Percentiles rank a stretch among this genome's conserved stretches.
Evolutionary conservation across 2,329 filamentous ascomycete genomes (phyloP).

Genomic region (Ceratocystis albifundus): DNA sequence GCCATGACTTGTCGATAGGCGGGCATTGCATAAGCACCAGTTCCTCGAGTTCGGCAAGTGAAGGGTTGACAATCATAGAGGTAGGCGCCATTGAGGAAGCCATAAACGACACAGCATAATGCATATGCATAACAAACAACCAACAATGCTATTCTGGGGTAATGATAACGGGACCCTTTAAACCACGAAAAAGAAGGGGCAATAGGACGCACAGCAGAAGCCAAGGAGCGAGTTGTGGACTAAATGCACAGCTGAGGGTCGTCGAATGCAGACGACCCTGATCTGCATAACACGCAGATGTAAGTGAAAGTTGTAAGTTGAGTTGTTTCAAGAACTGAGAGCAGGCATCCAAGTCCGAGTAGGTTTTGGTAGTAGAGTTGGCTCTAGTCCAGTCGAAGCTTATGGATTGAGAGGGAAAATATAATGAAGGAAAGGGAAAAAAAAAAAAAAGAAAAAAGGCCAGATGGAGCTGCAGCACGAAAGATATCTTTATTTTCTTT

Average conservation of each 20-base stretch:
- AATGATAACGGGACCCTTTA: background rate
- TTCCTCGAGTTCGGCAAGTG: slow-evolving; percentile 22
- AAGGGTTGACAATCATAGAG: slow-evolving; percentile 19
- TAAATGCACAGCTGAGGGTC: background rate
- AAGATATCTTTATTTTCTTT: too few species aligned
- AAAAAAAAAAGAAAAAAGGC: too few species aligned
- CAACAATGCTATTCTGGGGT: background rate
- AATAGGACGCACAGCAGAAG: background rate
- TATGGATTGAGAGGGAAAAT: background rate
- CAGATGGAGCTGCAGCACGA: too few species aligned
- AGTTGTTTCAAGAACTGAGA: background rate
- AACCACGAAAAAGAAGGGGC: background rate
- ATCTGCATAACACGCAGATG: background rate
- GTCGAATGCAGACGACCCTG: background rate
- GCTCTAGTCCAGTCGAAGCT: background rate
- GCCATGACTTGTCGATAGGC: slow-evolving; percentile 34
- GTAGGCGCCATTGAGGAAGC: slow-evolving; percentile 19
- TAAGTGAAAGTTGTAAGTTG: background rate
- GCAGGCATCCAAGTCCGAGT: background rate
- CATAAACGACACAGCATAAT: background rate
- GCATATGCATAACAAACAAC: too few species aligned
- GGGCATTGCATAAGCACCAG: slow-evolving; percentile 31
- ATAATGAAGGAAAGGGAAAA: background rate
- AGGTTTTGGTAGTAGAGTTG: background rate
- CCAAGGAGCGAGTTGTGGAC: background rate